These are phyloP conservation scores for Psilocybe sp. DNA, from an alignment of 768 basidiomycete species.

Conservation along the genomic window DNA sequence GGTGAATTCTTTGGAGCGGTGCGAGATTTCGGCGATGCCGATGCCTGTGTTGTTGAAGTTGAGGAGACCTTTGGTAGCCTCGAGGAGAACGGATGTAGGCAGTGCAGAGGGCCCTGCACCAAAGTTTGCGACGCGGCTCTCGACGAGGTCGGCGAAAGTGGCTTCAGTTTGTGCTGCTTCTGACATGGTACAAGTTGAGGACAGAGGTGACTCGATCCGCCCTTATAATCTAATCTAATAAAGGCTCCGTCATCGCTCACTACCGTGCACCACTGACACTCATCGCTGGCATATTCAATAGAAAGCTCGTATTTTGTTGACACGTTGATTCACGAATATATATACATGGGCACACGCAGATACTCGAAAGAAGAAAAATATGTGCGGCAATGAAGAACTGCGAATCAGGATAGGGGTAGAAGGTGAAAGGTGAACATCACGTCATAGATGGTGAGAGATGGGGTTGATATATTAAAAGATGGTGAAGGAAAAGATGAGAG, in stretches of 20 bases:
- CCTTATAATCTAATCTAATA: not conserved
- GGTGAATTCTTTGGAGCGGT: slow-evolving; percentile 88
- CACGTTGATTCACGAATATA: too few species aligned
- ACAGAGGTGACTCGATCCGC: slow-evolving; percentile 1
- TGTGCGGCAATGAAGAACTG: too few species aligned
- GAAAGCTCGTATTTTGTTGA: too few species aligned
- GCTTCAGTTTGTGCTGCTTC: not conserved
- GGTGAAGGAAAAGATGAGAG: too few species aligned
- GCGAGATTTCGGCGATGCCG: slow-evolving; percentile 94
- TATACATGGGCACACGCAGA: too few species aligned
- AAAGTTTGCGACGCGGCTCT: slow-evolving; percentile 74
- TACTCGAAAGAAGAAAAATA: too few species aligned
- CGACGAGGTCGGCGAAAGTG: slow-evolving; percentile 7
- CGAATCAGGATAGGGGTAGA: too few species aligned
- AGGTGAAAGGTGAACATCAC: too few species aligned
- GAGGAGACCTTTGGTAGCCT: slow-evolving; percentile 82
- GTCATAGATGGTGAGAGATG: too few species aligned
- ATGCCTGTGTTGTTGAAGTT: slow-evolving; percentile 91
- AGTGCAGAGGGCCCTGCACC: slow-evolving; percentile 93
- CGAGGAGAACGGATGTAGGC: slow-evolving; percentile 79
- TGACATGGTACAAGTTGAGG: not conserved
- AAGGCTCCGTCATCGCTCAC: slow-evolving; percentile 8
- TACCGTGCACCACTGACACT: not conserved
- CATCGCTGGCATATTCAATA: not conserved
- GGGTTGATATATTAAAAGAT: too few species aligned